Conservation (phyloP, 768 basidiomycete genomes). For the Russula dissimulans region DNA sequence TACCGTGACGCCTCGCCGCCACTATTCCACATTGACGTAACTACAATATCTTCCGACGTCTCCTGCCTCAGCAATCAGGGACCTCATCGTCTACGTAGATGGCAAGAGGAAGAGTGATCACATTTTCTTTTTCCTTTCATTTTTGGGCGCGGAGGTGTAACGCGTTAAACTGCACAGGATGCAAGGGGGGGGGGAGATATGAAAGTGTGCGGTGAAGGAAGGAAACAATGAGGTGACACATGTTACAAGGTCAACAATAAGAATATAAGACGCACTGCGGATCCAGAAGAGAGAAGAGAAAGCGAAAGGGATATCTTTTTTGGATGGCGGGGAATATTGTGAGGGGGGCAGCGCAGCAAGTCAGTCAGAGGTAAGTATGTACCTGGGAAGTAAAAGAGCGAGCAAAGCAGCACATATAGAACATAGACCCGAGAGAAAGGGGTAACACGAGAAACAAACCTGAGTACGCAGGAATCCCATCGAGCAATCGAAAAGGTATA, state of each 20-base stretch:
- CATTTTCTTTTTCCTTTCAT: not conserved
- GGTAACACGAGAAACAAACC: not conserved
- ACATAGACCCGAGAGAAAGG: constrained; percentile 5
- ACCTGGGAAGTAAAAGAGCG: not conserved
- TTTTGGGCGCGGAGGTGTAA: not conserved
- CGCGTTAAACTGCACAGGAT: not conserved
- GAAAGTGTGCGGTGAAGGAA: not conserved
- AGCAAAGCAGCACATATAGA: not conserved
- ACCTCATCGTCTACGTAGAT: not conserved
- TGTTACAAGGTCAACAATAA: constrained; percentile 15
- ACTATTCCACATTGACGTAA: not conserved
- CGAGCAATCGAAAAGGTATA: constrained; percentile 6
- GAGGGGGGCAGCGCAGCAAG: not conserved
- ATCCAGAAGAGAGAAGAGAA: not conserved
- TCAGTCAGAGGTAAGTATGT: not conserved
- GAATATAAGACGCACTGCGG: constrained; percentile 10
- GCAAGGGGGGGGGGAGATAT: not conserved
- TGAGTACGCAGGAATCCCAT: constrained; percentile 1
- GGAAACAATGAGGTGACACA: not conserved
- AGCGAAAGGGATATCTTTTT: not conserved
- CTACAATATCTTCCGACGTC: no score
- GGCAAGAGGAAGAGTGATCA: not conserved
- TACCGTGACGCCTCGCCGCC: not conserved
- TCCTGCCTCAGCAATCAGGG: no score
- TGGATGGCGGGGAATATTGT: not conserved